Conservation (phyloP, 2,329 filamentous ascomycete species). For the Chaetomium sp. region DNA sequence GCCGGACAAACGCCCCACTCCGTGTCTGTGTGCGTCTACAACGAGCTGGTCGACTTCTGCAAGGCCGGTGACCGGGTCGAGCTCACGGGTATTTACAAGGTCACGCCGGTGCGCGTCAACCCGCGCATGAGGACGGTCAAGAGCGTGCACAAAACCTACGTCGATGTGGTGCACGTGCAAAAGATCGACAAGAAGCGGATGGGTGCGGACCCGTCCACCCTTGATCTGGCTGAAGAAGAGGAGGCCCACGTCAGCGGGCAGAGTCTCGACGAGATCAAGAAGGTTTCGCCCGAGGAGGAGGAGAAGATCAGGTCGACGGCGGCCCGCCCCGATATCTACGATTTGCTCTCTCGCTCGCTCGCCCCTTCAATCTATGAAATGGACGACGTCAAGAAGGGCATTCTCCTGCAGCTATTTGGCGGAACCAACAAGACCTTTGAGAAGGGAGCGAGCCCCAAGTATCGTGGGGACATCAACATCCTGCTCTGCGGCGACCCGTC, state of each 20-base stretch:
- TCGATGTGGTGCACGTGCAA: slow-evolving; percentile 92
- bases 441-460: slow-evolving; percentile 92
- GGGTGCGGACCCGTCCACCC: slow-evolving; percentile 85
- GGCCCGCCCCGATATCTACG: slow-evolving; percentile 83
- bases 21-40: slow-evolving; percentile 93
- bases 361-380: slow-evolving; percentile 96
- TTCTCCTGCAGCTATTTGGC: slow-evolving; percentile 92
- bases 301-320: slow-evolving; percentile 83
- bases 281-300: slow-evolving; percentile 83
- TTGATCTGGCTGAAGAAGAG: slow-evolving; percentile 80
- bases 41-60: slow-evolving; percentile 95
- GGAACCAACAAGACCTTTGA: slow-evolving; percentile 98
- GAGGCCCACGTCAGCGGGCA: slow-evolving; percentile 67
- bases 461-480: slow-evolving; percentile 96
- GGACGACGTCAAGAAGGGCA: slow-evolving; percentile 99
- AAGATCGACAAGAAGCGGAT: slow-evolving; percentile 95
- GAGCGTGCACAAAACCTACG: slow-evolving; percentile 96
- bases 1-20: slow-evolving; percentile 97
- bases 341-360: slow-evolving; percentile 84
- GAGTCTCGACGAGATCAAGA: slow-evolving; percentile 79
- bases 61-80: slow-evolving; percentile 96
- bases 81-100: slow-evolving; percentile 95
- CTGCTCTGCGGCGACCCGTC: slow-evolving; percentile 96
- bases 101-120: slow-evolving; percentile 90
- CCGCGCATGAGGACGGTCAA: slow-evolving; percentile 90